Conservation (phyloP, 176 grass and related monocot species). For the Echinochloa phyllopogon region DNA sequence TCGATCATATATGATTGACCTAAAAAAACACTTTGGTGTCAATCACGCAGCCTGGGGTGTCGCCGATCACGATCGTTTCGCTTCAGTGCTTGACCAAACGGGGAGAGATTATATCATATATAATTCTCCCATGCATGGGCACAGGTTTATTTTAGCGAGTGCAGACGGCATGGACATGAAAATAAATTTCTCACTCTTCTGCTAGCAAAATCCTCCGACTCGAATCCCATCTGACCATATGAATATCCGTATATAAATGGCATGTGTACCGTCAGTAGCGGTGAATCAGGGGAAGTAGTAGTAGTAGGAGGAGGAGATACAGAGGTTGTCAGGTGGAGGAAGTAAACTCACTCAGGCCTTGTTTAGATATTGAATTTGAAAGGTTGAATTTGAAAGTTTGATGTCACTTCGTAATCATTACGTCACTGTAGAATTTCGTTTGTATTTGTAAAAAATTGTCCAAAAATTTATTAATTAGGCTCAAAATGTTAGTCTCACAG, state of each 20-base stretch:
- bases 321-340: neutral
- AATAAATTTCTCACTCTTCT: neutral
- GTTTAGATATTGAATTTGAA: too few species aligned
- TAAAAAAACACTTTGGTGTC: neutral
- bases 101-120: neutral
- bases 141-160: neutral
- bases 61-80: neutral
- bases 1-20: constrained; percentile 19
- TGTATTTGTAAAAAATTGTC: too few species aligned
- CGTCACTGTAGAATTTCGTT: too few species aligned
- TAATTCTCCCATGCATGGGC: neutral
- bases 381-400: too few species aligned
- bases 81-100: neutral
- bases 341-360: too few species aligned
- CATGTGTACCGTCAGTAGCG: too few species aligned
- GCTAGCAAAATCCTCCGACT: neutral
- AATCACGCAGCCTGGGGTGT: neutral
- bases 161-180: neutral
- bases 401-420: too few species aligned
- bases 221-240: neutral
- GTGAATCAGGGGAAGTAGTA: too few species aligned
- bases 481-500: too few species aligned
- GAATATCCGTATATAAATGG: too few species aligned
- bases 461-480: too few species aligned
- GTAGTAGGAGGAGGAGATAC: neutral